Evolutionary conservation across 106 monocot genomes (phyloP).

Genomic region (Dactylorhiza incarnata): DNA sequence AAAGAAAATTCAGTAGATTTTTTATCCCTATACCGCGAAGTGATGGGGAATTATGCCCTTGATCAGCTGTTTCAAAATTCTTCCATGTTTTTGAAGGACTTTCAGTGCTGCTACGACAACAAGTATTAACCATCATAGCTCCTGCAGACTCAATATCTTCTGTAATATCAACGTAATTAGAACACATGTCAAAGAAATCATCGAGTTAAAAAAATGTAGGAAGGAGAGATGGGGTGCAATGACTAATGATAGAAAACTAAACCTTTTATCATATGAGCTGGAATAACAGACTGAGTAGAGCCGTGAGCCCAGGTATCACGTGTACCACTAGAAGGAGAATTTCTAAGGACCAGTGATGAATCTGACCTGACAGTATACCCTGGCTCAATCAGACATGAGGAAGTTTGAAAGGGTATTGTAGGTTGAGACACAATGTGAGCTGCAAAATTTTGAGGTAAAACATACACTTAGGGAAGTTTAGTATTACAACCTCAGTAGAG

Average conservation of each 20-base stretch:
- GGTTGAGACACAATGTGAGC: slow-evolving; percentile 39
- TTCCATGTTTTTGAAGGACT: slow-evolving; percentile 38
- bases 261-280: slow-evolving; percentile 51
- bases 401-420: slow-evolving; percentile 38
- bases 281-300: slow-evolving; percentile 36
- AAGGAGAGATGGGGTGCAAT: not conserved
- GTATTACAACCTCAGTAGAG: not conserved
- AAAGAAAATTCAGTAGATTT: not conserved
- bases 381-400: slow-evolving; percentile 43
- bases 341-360: slow-evolving; percentile 51
- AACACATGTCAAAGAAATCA: not conserved
- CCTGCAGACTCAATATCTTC: slow-evolving; percentile 22
- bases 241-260: slow-evolving; percentile 1
- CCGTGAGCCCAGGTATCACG: slow-evolving; percentile 47
- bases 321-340: slow-evolving; percentile 35
- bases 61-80: slow-evolving; percentile 46
- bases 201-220: not conserved
- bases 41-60: slow-evolving; percentile 42
- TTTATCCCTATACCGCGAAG: slow-evolving; percentile 39
- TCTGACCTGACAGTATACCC: slow-evolving; percentile 35
- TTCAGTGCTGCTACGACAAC: slow-evolving; percentile 52
- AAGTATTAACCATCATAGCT: slow-evolving; percentile 20
- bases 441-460: slow-evolving; percentile 26
- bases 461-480: slow-evolving; percentile 12
- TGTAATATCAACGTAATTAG: not conserved